Base-by-base conservation (phyloP, 202 grass and related monocot species). In the Bolboschoenoplectus hybrid region DNA sequence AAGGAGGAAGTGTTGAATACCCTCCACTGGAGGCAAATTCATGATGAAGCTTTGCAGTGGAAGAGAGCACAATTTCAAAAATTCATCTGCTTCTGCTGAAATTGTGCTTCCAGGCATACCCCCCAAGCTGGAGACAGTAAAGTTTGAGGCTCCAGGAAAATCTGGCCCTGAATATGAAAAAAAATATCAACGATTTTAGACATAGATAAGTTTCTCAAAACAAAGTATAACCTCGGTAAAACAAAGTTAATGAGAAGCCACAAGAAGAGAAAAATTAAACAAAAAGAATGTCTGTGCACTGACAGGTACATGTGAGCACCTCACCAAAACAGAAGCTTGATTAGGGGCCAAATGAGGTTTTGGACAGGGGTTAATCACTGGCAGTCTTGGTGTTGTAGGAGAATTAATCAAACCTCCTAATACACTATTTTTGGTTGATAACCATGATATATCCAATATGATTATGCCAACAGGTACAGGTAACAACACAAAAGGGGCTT, bases 21-120 rank as follows among this genome's bases (percentile, higher is more conserved):
- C 96, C 92, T 98, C 91, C 87, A 94, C 90, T 66, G 89, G 86
- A 86, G 96, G 96, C 90, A 98, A 90, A 81, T 94, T 92, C 61
- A 89, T 85, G 45, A 98, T 87, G 47, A 95, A 98, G 74, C 90
- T 87, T 55, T 76, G 57, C 26, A 92, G 77, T 2, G 69, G 11
- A 36, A 90, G 90, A 52, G 93, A 89, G 63, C 95, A 81, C 71
- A 80, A 81, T 90, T 98, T 98, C 19, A 98, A 86, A 84, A 90
- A 91, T 64, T 95, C 91, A 47, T 95, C 90, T 61, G 89, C 66
- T 74, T 88, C 87, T 77, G 89, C 92, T 43, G 91, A 81, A 80
- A 89, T 88, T 64, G 89, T 91, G 89, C 79, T 84, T 36, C 89
- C 89, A 67, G 77, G 74, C 73, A 83, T 13, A 51, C 56, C 65